Base-by-base conservation (phyloP, 208 protist species). In the Acanthamoeba triangularis region DNA sequence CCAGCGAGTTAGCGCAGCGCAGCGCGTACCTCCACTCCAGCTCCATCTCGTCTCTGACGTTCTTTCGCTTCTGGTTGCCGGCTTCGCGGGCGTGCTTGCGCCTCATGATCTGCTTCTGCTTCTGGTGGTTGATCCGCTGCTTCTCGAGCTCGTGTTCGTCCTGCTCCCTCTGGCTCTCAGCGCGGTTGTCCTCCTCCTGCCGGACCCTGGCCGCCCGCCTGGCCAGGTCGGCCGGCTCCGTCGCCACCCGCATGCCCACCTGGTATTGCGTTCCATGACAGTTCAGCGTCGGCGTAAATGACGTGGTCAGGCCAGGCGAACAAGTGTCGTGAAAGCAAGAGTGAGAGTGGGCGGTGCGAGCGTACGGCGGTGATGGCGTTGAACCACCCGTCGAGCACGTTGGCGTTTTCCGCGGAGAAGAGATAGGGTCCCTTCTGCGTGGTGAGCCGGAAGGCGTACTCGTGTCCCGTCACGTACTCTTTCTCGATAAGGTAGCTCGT, bases 401-500 rank as follows among this genome's bases (percentile, higher is more conserved):
- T 54, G 74, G 74, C 74, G 37, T 52, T 82, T 23, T 82, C 74
- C 20, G 74, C 74, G 23, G 35, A 18, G 37, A 82, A 41, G 33
- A 82, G 37, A 13, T 49, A 49, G 41, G 41, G 37, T 3, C 23
- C 41, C 37, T 25, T 82, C 41, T 82, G 74, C 10, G 74, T 82
- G 37, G 74, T 82, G 7, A 82, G 16, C 41, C 74, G 52, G 37
- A 82, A 49, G 25, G 74, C 10, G 37, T 82, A 14, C 28, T 82
- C 74, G 7, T 82, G 20, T 11, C 74, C 37, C 5, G 74, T 25
- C 8, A 82, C 37, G 74, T 52, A 52, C 41, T 82, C 74, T 37
- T 49, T 82, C 74, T 82, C 74, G 16, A 82, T 82, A 7, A 82
- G 33, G 41, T 82, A 82, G 74, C 74, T 82, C 4, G 74, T 82